Percentiles rank a stretch among this genome's conserved stretches.
Evolutionary conservation across 139 green algal genomes (phyloP).

Genomic region (Coccomyxa sp.): DNA sequence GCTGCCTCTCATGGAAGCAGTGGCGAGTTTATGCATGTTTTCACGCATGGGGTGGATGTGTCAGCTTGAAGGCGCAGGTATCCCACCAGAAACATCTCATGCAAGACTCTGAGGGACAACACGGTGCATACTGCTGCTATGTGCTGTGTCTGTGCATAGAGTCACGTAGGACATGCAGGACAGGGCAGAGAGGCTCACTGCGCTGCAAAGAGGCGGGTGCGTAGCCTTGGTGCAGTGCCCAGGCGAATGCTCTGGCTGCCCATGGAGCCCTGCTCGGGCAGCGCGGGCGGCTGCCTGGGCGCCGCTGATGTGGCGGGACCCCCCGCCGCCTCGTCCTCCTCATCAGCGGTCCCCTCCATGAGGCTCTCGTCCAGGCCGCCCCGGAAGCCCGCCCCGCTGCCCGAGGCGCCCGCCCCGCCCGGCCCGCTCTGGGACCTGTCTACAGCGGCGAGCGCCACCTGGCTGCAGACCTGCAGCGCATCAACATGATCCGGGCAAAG

Average conservation of each 20-base stretch:
- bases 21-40: too few species aligned
- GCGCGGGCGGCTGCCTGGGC: too few species aligned
- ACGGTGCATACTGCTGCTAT: too few species aligned
- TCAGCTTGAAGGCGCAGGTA: too few species aligned
- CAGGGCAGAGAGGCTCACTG: too few species aligned
- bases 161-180: too few species aligned
- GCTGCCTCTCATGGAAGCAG: background rate
- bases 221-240: constrained; percentile 49
- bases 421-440: background rate
- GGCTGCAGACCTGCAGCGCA: constrained; percentile 18
- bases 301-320: too few species aligned
- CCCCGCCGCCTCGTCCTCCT: background rate
- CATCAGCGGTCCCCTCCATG: background rate
- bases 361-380: background rate
- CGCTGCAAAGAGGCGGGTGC: constrained; percentile 77
- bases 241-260: background rate
- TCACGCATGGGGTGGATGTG: too few species aligned
- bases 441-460: constrained; percentile 50
- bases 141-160: too few species aligned
- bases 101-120: too few species aligned
- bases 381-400: background rate
- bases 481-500: background rate
- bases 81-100: too few species aligned
- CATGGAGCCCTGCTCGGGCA: background rate
- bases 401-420: background rate